Evolutionary conservation across 768 basidiomycete species (phyloP), one percentile per base, ranked within the genome.

Genomic region (Trametes elegans): DNA sequence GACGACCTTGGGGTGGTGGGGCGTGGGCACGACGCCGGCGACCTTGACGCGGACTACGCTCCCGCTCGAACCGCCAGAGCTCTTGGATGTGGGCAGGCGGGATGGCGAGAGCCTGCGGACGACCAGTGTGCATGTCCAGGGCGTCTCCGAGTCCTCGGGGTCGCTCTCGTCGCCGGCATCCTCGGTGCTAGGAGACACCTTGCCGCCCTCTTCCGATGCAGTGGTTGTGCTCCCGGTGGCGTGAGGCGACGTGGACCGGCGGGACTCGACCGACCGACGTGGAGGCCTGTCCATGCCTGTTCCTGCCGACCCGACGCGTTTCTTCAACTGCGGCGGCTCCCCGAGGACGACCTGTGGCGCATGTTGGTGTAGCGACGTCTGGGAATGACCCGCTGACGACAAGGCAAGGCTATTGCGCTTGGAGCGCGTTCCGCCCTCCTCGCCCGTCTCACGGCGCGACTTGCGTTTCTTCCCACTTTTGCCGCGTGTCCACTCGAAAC

Each of bases 1-100:
- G 38, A 98, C 88, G 19, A 98, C 88, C 67, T 95, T 93, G 8
- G 95, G 95, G 70, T 98, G 95, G 68, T 98, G 94, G 21, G 94
- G 95, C 7, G 93, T 93, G 21, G 95, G 95, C 11, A 85, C 85
- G 29, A 98, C 78, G 28, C 90, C 93, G 16, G 85, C 95, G 10
- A 95, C 83, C 66, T 90, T 88, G 31, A 93, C 61, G 19, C 71
- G 68, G 8, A 75, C 60, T 3, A 45, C 53, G 49, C 29, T 64
- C 62, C 21, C 44, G 45, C 23, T 60, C 27, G 28, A 57, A 52
- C 34, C 50, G 13, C 41, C 42, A 13, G 43, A 3, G 23, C 11
- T 26, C 13, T 43, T 34, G 7, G 40, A 63, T 51, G 9, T 62
- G 11, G 52, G 57, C 2, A 44, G 46, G 11, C 49, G 53, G 26